Conservation (phyloP, 139 green algal genomes). For the Chlorella sp. region DNA sequence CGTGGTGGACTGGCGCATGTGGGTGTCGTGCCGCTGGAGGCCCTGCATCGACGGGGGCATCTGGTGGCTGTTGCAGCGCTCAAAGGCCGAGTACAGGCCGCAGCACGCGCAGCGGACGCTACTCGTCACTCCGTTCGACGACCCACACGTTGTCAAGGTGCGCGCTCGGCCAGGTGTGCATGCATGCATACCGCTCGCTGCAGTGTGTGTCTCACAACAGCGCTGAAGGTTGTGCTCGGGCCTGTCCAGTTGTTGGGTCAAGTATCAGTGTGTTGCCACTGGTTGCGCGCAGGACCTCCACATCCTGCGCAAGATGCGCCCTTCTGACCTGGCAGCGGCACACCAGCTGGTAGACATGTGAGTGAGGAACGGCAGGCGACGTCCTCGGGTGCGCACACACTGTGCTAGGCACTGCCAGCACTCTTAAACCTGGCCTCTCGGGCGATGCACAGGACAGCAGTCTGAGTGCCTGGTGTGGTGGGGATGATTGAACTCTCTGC, state of each 20-base stretch:
- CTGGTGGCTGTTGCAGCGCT: neutral
- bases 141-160: neutral
- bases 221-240: neutral
- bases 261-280: neutral
- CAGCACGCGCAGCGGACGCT: neutral
- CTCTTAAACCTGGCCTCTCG: neutral
- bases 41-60: neutral
- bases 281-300: neutral
- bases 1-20: neutral
- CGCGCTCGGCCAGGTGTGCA: neutral
- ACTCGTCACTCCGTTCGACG: neutral
- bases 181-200: neutral
- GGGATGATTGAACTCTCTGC: neutral
- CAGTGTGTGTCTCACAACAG: neutral
- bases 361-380: neutral
- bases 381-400: neutral
- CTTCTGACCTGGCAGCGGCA: neutral
- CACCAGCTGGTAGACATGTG: neutral
- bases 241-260: neutral
- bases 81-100: neutral
- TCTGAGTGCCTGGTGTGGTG: too few species aligned
- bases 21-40: neutral
- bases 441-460: too few species aligned
- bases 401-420: neutral
- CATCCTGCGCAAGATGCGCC: neutral